Base-by-base conservation (phyloP, 495 filamentous ascomycete species). In the Massariosphaeria phaeospora region DNA sequence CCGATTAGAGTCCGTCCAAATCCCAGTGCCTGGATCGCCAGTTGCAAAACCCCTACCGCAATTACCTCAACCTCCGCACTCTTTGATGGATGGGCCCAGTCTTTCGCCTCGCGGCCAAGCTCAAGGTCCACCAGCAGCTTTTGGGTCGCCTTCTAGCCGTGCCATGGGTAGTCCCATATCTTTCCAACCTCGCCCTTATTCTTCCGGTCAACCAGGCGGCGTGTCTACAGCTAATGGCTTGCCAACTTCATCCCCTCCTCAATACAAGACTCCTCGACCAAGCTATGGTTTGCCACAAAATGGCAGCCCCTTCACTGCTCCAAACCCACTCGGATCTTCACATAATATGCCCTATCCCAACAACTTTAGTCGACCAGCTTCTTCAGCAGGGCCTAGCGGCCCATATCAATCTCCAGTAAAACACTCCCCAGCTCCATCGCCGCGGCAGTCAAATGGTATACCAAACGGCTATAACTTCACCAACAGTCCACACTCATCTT, bases 51-150 rank as follows among this genome's bases (percentile, higher is more conserved):
- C 49, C 34, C n/a, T 53, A 5, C 23, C 41, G 35, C 31, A 62
- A 31, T 31, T 44, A 48, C 54, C 34, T 46, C 55, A 42, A 47
- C 31, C 31, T 11, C 10, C 39, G 12, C 53, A 30, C 24, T 30
- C 47, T 34, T 54, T 69, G 20, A 61, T 54, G 44, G 70, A 62
- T 55, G 69, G 66, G 1, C 67, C 69, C 12, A 69, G 66, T 53
- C 57, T 72, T 15, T 69, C 66, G 9, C 69, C 69, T 12, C 59
- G 66, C n/a, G 69, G 69, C 2, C 69, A 70, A 44, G 51, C 57
- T 27, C 42, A 34, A 2, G 64, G 62, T 11, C 64, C 64, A 24
- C 64, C 64, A 47, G 54, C 35, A 20, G 59, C 55, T 2, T 62
- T 56, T 31, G 47, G 62, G 17, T 47, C 51, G 26, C 52, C 57